Base-by-base conservation (phyloP, 2,329 filamentous ascomycete genomes). In the Colletotrichum nymphaeae region DNA sequence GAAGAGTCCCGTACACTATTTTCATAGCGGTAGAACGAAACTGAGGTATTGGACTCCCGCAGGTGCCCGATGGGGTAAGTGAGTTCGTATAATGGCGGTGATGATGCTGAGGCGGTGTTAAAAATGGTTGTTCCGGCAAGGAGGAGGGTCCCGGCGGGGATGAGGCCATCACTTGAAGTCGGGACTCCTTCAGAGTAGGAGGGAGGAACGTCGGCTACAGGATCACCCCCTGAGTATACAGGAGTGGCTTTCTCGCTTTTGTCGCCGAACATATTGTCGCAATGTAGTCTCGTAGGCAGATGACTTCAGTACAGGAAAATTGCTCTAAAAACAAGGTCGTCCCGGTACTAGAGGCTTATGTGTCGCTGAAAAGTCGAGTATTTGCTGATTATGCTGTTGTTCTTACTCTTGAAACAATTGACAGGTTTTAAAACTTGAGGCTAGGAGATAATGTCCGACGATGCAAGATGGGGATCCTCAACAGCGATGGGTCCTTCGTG, bases 31-130 rank as follows among this genome's bases (percentile, higher is more conserved):
- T 80, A 76, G 22, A 84, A 67, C 46, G 75, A 75, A 11, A 84
- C 79, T 49, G 57, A 79, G 19, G 78, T 78, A 63, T 83, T 78
- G 24, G 78, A 76, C 37, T 82, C 80, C 49, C 76, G 77, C 12
- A 84, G 77, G 63, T 79, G 80, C 24, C 75, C 79, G 35, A 83
- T 75, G 5, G 79, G 77, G 63, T 82, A 81, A 1, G 82, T 82
- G 64, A 83, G 79, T 55, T 83, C 81, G 75, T 83, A 84, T 9
- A 83, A 76, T 3, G 82, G 79, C 37, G 79, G 77, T 26, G 78
- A 76, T n/a, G 77, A 64, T 2, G 42, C 56, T 3, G 64, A 49
- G 5, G 30, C 4, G 78, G 76, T 19, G 79, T 77, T 55, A 74
- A 75, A 2, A 78, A 78, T 78, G 80, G 79, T 81, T 60, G 80